Evolutionary conservation across 495 filamentous ascomycete species (phyloP).

Genomic region (Aspergillus nidulans): DNA sequence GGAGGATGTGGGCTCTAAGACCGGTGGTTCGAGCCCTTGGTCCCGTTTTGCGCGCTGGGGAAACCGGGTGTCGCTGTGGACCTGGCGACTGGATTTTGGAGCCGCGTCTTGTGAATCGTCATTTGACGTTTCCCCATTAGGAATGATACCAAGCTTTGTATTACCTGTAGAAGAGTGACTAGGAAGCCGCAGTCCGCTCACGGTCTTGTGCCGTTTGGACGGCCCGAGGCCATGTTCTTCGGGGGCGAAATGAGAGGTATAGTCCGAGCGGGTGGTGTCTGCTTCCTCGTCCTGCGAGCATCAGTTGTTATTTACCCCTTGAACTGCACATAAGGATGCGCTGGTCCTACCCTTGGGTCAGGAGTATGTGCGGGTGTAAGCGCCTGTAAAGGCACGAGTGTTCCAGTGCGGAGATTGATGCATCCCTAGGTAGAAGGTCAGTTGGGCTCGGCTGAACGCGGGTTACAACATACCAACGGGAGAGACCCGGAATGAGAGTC

Average conservation of each 20-base stretch:
- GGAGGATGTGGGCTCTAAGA: conserved; percentile 17
- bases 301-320: background rate
- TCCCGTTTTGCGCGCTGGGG: conserved; percentile 18
- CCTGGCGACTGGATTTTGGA: conserved; percentile 13
- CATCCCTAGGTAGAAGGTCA: conserved; percentile 14
- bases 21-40: conserved; percentile 4
- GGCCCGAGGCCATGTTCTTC: background rate
- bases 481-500: background rate
- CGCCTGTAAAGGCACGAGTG: conserved; percentile 1
- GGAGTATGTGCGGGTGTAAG: conserved; percentile 1
- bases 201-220: conserved; percentile 16
- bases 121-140: background rate
- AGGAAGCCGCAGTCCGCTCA: conserved; percentile 14
- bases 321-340: background rate
- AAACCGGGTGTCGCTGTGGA: conserved; percentile 22
- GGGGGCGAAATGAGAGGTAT: background rate
- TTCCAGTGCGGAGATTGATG: conserved; percentile 11
- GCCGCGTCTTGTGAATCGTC: background rate
- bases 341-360: background rate
- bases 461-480: conserved; percentile 3
- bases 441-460: too few relatives aligned
- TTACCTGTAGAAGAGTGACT: background rate
- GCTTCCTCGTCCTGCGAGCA: background rate
- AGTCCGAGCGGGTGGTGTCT: background rate
- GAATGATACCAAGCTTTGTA: background rate